phyloP scores from a whole-genome alignment of 2,329 filamentous ascomycete species.

The Colletotrichum acutatum region DNA sequence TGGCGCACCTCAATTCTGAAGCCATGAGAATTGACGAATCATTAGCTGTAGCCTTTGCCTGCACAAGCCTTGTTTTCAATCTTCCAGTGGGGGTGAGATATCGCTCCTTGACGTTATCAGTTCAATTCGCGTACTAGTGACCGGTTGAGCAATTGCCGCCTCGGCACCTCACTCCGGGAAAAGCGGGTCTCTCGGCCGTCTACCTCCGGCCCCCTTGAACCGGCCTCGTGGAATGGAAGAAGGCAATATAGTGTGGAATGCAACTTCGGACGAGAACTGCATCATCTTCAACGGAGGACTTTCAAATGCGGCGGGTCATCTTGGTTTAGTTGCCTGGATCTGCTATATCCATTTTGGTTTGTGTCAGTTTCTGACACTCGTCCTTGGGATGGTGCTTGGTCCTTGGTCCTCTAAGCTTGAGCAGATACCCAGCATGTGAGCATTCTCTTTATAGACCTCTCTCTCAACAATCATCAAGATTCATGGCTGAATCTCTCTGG shows the following conservation, averaged over 20 bases:
- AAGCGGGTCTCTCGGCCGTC: not conserved
- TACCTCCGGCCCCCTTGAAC: not conserved
- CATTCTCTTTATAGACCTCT: not conserved
- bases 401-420: too few relatives aligned
- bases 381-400: not conserved
- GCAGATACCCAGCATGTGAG: not conserved
- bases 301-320: too few relatives aligned
- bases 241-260: not conserved
- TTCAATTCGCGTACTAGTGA: not conserved
- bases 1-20: not conserved
- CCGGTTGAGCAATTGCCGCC: not conserved
- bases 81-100: too few relatives aligned
- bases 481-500: not conserved
- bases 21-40: not conserved
- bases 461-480: not conserved
- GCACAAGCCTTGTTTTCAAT: too few relatives aligned
- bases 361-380: too few relatives aligned
- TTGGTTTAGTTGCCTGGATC: too few relatives aligned
- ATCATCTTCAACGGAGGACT: accelerated
- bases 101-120: too few relatives aligned
- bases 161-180: not conserved
- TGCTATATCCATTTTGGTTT: too few relatives aligned
- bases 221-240: not conserved
- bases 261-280: not conserved
- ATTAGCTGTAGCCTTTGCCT: not conserved